Base-by-base conservation (phyloP, 345 rosid genomes). In the Balakata baccata region DNA sequence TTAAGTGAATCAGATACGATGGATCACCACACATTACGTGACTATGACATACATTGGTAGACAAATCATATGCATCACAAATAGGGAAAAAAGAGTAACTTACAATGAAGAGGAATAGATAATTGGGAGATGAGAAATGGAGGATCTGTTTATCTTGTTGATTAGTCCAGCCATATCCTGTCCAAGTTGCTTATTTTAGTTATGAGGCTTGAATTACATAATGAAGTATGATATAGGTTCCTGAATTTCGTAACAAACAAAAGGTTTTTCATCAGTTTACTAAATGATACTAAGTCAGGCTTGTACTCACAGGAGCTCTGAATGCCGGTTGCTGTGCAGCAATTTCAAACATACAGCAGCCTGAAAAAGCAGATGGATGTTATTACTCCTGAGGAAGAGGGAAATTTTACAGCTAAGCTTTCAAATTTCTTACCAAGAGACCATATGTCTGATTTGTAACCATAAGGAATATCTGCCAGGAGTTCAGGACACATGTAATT, bases 401-500 rank as follows among this genome's bases (percentile, higher is more conserved):
- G 50, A 75, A 11, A 53, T 39, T 38, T 64, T 22, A 16, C 43
- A 58, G 56, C 23, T 57, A 64, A 5, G 54, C 37, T 47, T 80
- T 9, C 74, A 54, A 17, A 73, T 56, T 59, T 69, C 96, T 87
- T 89, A 95, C 99, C 98, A 43, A 92, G 89, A 2, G 96, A 91
- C 98, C 99, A 95, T 77, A 92, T 95, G 75, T 95, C 99, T 66
- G 97, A 92, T 84, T 95, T 95, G 81, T 92, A 92, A 75, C 97
- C 98, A 57, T 92, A 92, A 38, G 98, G 96, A 72, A 91, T 84
- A 85, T 92, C 93, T 57, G 90, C 94, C 54, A 92, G 89, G 66
- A 91, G 88, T 84, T 95, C 98, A 51, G 98, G 98, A 79, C 98
- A 89, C 98, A 95, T 91, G 85, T 89, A 92, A 77, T 89, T 92